Evolutionary conservation across 306 rosid genomes (phyloP), one percentile per base, ranked within the genome.

Genomic region (Quercus agrifolia): DNA sequence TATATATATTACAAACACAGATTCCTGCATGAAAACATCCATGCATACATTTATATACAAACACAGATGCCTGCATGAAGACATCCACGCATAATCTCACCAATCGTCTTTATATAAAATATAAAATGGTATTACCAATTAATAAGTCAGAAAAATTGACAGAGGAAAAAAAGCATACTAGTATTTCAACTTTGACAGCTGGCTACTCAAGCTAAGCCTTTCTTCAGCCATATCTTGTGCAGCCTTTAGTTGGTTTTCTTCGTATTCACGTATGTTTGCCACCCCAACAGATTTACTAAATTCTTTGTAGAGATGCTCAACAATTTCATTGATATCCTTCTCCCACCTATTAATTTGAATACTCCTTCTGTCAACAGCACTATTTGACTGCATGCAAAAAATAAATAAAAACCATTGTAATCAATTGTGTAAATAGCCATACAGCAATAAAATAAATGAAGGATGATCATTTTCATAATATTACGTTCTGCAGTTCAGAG

Each of bases 251-350:
- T 85, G 93, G 70, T 96, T 96, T 88, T 96, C 99, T 88, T 96
- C 98, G 44, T 96, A 96, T 82, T 96, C 99, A 54, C 98, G 98
- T 58, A 96, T 96, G 86, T 96, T 96, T 81, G 97, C 92, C 72
- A 93, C 99, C 82, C 98, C 98, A 80, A 96, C 97, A 33, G 97
- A 89, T 85, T 78, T 84, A 85, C 99, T 96, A 76, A 96, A 96
- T 80, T 92, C 84, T 84, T 74, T 90, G 88, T 96, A 96, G 68
- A 93, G 88, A 74, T 89, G 79, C 80, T 96, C 99, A 74, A 91
- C 91, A 81, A 90, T 96, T 87, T 89, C 94, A 89, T 91, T 96
- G 79, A 93, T 96, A 79, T 89, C 86, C 88, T 84, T 96, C 90
- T 91, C 99, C 67, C 89, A 90, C 88, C 84, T 90, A 56, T 62